Evolutionary conservation across 805 yeast species (phyloP).

Genomic region (Wickerhamomyces bovis): DNA sequence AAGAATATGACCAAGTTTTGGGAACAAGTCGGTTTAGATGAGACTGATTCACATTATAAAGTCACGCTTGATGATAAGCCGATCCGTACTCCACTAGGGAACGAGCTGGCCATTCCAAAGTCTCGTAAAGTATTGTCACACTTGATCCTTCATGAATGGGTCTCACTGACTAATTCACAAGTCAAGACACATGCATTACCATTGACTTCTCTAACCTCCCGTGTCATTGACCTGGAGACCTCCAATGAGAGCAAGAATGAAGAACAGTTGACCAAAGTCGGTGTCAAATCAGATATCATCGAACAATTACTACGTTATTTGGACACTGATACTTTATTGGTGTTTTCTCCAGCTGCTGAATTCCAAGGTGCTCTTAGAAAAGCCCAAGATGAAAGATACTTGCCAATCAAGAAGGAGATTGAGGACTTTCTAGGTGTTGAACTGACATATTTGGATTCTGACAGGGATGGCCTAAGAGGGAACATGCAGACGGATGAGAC

Average conservation of each 20-base stretch:
- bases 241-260: constrained; percentile 34
- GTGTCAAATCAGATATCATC: constrained; percentile 49
- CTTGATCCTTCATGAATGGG: constrained; percentile 85
- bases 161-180: constrained; percentile 54
- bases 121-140: constrained; percentile 59
- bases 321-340: constrained; percentile 90
- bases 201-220: constrained; percentile 76
- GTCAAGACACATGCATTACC: constrained; percentile 80
- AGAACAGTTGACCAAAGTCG: constrained; percentile 54
- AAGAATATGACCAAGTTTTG: constrained; percentile 73
- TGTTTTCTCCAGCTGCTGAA: constrained; percentile 74
- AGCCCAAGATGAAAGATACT: constrained; percentile 73
- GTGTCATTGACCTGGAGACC: constrained; percentile 71
- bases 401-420: constrained; percentile 66
- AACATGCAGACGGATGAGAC: constrained; percentile 62
- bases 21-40: constrained; percentile 58
- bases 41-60: constrained; percentile 31
- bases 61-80: constrained; percentile 71
- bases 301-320: constrained; percentile 67
- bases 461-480: constrained; percentile 74
- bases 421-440: constrained; percentile 46
- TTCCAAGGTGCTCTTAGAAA: constrained; percentile 76
- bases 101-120: constrained; percentile 57
- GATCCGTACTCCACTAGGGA: constrained; percentile 79
- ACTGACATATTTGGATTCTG: constrained; percentile 69